phyloP scores from a whole-genome alignment of 768 basidiomycete species.

The Agrocybe praecox region DNA sequence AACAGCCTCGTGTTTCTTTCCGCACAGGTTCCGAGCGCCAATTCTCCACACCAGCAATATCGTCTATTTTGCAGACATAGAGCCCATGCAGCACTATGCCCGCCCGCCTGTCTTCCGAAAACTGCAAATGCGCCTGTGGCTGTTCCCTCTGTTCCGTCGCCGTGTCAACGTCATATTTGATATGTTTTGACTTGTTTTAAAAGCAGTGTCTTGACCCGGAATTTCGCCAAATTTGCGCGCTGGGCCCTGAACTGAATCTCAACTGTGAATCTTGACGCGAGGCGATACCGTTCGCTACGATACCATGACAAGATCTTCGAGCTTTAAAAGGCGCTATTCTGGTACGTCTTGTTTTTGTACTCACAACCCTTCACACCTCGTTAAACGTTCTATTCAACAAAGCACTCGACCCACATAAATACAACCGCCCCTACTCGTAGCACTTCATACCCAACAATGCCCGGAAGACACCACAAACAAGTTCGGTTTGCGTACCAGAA shows the following conservation, averaged over 20 bases:
- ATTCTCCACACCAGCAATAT: not conserved
- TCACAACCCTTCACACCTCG: not conserved
- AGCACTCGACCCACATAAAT: too few relatives aligned
- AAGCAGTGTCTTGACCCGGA: not conserved
- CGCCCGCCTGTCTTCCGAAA: not conserved
- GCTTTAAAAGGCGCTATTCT: not conserved
- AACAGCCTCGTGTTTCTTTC: not conserved
- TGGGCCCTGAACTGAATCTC: not conserved
- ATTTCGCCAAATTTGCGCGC: not conserved
- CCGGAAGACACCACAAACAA: conserved; percentile 11
- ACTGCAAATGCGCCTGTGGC: not conserved
- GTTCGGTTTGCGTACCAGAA: conserved; percentile 28
- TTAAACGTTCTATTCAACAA: not conserved
- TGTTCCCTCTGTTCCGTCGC: not conserved
- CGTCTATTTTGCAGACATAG: not conserved
- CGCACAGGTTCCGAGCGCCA: not conserved
- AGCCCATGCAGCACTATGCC: not conserved
- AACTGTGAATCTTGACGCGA: not conserved
- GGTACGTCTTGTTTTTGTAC: not conserved
- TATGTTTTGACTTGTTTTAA: not conserved
- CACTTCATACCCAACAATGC: conserved; percentile 2
- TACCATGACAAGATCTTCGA: not conserved
- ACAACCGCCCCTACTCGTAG: not conserved
- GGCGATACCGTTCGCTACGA: not conserved
- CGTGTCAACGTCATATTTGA: not conserved